A percentile compares a stretch with the other conserved stretches of the same genome.
Evolutionary conservation across 192 early-diverging fungal species (phyloP).

Genomic region (Kappamyces sp.): DNA sequence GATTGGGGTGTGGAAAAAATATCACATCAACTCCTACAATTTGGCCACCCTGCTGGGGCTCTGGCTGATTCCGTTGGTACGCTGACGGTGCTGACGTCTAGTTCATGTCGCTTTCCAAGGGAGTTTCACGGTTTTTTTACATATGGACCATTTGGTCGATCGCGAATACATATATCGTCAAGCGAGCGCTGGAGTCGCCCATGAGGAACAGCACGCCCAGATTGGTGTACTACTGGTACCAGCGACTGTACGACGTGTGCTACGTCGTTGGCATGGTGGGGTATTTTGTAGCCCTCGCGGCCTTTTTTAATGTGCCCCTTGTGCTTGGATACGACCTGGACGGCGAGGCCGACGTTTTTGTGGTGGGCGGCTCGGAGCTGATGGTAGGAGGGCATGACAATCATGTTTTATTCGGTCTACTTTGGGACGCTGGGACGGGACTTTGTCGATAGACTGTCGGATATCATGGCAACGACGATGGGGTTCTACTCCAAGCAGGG

Average conservation of each 20-base stretch:
- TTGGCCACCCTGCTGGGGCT: conserved; percentile 40
- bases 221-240: conserved; percentile 47
- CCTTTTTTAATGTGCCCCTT: conserved; percentile 43
- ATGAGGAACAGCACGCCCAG: conserved; percentile 39
- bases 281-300: conserved; percentile 29
- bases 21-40: conserved; percentile 36
- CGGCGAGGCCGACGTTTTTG: conserved; percentile 35
- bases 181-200: conserved; percentile 33
- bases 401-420: conserved; percentile 49
- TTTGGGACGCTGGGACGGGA: conserved; percentile 47
- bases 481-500: conserved; percentile 41
- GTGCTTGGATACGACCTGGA: conserved; percentile 31
- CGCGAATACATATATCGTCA: conserved; percentile 33
- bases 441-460: conserved; percentile 45
- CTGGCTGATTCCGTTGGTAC: conserved; percentile 39
- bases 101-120: conserved; percentile 31
- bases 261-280: conserved; percentile 34
- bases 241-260: conserved; percentile 31
- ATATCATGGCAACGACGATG: conserved; percentile 43
- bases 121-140: conserved; percentile 35
- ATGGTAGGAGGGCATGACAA: conserved; percentile 31
- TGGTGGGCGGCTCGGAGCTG: conserved; percentile 14
- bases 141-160: conserved; percentile 38
- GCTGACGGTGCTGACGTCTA: background rate
- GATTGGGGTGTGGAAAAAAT: conserved; percentile 42